Evolutionary conservation across 106 monocot genomes (phyloP), one percentile per base, ranked within the genome.

Genomic region (Allium fistulosum): DNA sequence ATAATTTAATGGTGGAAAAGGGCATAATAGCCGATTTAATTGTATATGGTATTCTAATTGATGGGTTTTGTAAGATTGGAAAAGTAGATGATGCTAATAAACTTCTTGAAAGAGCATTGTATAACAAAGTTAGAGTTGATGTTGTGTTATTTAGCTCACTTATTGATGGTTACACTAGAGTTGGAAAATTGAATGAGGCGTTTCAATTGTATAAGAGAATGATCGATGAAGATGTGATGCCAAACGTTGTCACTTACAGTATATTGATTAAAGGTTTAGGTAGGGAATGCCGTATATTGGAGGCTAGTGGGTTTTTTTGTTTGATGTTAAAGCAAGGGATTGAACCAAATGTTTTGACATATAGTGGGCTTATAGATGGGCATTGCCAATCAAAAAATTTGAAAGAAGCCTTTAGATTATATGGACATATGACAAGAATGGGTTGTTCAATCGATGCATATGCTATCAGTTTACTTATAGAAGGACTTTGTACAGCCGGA

Each of bases 131-230:
- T 57, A 78, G 65, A 64, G 81, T 78, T 2, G 85, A 85, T 69
- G 81, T 85, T 7, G 81, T 85, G 63, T 46, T 86, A 28, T 79
- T 82, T 51, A 79, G 85, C 68, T 86, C 85, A 17, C 66, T 86
- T 46, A 59, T 86, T 0, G 79, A 75, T 66, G 85, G 85, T 7
- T 82, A 79, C 67, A 73, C 73, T 67, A 72, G 79, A 76, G 7
- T 72, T 4, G 79, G 81, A 49, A 52, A 73, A 52, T 13, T 79
- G 48, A 47, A 56, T 7, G 61, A 76, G 72, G 76, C 76, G 8
- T 79, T 70, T n/a, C 70, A 67, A 26, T 18, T 79, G 12, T 82
- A 69, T 62, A 64, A 60, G 50, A 70, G 50, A 65, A 86, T 86
- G 85, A 0, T 70, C 48, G 58, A 72, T 48, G 79, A 66, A 51